phyloP scores from a whole-genome alignment of 495 filamentous ascomycete species.

The Aspergillus cristatus region DNA sequence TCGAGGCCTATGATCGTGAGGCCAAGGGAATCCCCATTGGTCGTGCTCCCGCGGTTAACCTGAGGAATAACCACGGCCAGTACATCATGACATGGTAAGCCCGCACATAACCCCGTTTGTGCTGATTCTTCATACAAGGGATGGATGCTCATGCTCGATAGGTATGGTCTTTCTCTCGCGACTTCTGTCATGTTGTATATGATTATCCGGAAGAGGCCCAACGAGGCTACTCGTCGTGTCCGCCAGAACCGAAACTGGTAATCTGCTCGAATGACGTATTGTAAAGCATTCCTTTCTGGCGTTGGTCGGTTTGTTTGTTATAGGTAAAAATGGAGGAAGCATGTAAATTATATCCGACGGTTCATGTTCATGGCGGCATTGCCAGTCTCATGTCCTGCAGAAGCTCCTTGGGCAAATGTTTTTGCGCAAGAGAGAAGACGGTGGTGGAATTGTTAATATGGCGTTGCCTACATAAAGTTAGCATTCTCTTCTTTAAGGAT shows the following conservation, averaged over 20 bases:
- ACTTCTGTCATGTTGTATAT: slow-evolving; percentile 94
- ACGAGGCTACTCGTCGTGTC: slow-evolving; percentile 62
- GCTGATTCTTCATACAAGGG: too few species aligned
- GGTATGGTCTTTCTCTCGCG: slow-evolving; percentile 80
- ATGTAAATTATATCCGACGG: slow-evolving; percentile 7
- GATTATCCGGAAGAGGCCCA: slow-evolving; percentile 75
- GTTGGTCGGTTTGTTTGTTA: slow-evolving; percentile 18
- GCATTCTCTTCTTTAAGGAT: slow-evolving; percentile 12
- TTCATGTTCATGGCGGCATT: slow-evolving; percentile 37
- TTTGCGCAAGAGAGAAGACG: slow-evolving; percentile 73
- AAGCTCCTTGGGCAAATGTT: slow-evolving; percentile 71
- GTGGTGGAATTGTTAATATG: slow-evolving; percentile 63
- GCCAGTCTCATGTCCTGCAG: slow-evolving; percentile 73
- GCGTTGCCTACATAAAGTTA: slow-evolving; percentile 56
- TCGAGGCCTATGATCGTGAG: slow-evolving; percentile 60
- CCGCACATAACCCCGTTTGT: too few species aligned
- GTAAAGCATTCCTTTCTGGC: too few species aligned
- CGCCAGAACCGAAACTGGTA: slow-evolving; percentile 78
- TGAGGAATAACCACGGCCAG: slow-evolving; percentile 93
- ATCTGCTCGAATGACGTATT: slow-evolving; percentile 11
- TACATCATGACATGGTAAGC: slow-evolving; percentile 97
- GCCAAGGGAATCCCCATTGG: slow-evolving; percentile 86
- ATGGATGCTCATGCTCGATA: slow-evolving; percentile 27
- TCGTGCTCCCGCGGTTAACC: slow-evolving; percentile 80
- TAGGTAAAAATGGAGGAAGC: background rate